Conservation (phyloP, 495 filamentous ascomycete species). For the Tuber umbilicatum region DNA sequence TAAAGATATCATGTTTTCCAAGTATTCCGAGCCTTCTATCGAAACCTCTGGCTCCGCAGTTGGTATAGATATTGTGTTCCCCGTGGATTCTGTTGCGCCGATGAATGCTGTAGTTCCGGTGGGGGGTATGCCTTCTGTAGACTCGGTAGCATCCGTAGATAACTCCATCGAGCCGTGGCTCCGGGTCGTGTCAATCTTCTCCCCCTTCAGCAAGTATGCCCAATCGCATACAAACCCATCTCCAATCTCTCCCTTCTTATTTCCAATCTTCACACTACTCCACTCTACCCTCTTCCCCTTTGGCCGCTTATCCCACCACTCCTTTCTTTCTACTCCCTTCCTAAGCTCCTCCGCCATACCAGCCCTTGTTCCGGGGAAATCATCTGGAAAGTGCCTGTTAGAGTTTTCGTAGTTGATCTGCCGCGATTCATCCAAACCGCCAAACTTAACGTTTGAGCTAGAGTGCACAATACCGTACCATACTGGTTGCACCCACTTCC, state of each 20-base stretch:
- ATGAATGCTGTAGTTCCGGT: background rate
- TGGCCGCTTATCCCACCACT: slow-evolving; percentile 70
- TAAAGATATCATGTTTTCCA: background rate
- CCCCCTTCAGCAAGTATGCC: slow-evolving; percentile 53
- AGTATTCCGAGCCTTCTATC: slow-evolving; percentile 13
- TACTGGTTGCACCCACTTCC: slow-evolving; percentile 79
- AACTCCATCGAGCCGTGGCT: background rate
- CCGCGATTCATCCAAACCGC: slow-evolving; percentile 68
- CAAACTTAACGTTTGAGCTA: slow-evolving; percentile 72
- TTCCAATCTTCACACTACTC: slow-evolving; percentile 67
- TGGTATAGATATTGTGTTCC: background rate
- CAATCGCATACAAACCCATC: slow-evolving; percentile 84
- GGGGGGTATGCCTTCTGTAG: background rate
- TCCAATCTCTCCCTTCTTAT: slow-evolving; percentile 76
- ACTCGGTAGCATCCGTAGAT: background rate
- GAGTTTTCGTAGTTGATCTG: slow-evolving; percentile 80
- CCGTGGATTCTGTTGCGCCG: background rate
- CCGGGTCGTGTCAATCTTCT: slow-evolving; percentile 10
- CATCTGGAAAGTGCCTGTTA: slow-evolving; percentile 77
- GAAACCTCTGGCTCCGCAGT: background rate
- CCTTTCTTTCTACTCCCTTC: slow-evolving; percentile 55
- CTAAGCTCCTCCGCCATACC: slow-evolving; percentile 69
- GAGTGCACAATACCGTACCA: slow-evolving; percentile 85
- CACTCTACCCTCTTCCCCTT: slow-evolving; percentile 75
- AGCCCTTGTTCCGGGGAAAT: slow-evolving; percentile 75